Percentiles rank a stretch among this genome's conserved stretches.
These are phyloP conservation scores for Didymella exigua DNA, from an alignment of 2,329 filamentous ascomycete species.

Conservation along the genomic window DNA sequence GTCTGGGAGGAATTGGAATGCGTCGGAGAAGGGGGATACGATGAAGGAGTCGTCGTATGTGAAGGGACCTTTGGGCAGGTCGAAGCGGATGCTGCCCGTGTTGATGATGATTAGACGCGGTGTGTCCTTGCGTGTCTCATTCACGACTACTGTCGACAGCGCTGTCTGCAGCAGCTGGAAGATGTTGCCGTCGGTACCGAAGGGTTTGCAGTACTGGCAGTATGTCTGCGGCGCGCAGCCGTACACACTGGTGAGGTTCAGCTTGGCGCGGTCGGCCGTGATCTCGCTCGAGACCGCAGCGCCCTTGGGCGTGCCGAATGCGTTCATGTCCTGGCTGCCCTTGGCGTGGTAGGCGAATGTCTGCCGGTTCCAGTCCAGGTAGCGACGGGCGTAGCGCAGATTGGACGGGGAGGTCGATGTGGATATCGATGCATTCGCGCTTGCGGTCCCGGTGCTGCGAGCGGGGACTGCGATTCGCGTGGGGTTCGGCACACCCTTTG, in stretches of 20 bases:
- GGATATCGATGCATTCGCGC: slow-evolving; percentile 40
- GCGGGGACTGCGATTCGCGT: slow-evolving; percentile 43
- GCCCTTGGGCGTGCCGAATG: slow-evolving; percentile 59
- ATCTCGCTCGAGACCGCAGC: slow-evolving; percentile 57
- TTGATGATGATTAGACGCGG: slow-evolving; percentile 65
- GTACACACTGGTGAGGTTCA: slow-evolving; percentile 63
- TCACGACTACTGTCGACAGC: slow-evolving; percentile 59
- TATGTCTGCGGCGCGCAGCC: slow-evolving; percentile 67
- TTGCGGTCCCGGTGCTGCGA: slow-evolving; percentile 36
- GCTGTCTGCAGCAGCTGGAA: slow-evolving; percentile 61
- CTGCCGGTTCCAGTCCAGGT: slow-evolving; percentile 71
- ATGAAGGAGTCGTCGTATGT: slow-evolving; percentile 62
- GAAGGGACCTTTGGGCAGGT: slow-evolving; percentile 67
- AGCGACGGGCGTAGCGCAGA: slow-evolving; percentile 62
- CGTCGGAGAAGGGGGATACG: slow-evolving; percentile 61
- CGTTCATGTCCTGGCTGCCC: slow-evolving; percentile 52
- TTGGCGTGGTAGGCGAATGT: slow-evolving; percentile 68
- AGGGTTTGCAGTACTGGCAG: slow-evolving; percentile 63
- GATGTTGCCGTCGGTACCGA: slow-evolving; percentile 59
- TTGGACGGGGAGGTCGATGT: slow-evolving; percentile 42
- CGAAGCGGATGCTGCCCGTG: slow-evolving; percentile 66
- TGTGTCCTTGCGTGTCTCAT: slow-evolving; percentile 55
- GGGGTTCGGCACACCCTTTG: slow-evolving; percentile 52
- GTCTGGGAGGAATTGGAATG: slow-evolving; percentile 60
- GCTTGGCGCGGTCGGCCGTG: slow-evolving; percentile 55